Conservation (phyloP, 2,329 filamentous ascomycete species). For the Xylariaceae sp. region DNA sequence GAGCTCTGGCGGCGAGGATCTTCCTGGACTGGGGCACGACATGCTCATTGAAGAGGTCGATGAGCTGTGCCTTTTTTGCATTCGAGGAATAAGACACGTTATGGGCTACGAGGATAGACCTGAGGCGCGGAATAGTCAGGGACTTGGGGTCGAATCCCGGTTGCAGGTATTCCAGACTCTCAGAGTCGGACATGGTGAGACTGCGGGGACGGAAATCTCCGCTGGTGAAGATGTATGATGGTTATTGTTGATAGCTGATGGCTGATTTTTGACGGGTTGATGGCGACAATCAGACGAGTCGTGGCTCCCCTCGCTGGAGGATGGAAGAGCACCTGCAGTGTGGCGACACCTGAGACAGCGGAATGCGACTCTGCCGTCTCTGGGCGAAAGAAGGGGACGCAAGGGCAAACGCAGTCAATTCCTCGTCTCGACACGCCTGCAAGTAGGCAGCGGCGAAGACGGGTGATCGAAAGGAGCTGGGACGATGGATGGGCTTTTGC, state of each 20-base stretch:
- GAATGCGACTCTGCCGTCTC: too few relatives aligned
- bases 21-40: constrained; percentile 76
- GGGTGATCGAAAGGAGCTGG: too few relatives aligned
- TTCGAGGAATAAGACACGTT: constrained; percentile 81
- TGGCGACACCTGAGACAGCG: too few relatives aligned
- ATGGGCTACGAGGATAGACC: constrained; percentile 88
- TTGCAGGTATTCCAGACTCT: constrained; percentile 76
- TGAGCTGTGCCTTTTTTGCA: constrained; percentile 86
- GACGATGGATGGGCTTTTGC: too few relatives aligned
- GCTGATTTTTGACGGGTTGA: too few relatives aligned
- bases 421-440: too few relatives aligned
- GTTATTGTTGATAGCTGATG: not conserved
- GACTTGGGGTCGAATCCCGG: constrained; percentile 79
- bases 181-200: constrained; percentile 59
- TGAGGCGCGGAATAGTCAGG: constrained; percentile 83
- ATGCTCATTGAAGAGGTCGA: constrained; percentile 78
- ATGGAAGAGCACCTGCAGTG: too few relatives aligned
- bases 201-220: not conserved
- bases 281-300: too few relatives aligned
- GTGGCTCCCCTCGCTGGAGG: too few relatives aligned
- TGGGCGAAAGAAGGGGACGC: too few relatives aligned
- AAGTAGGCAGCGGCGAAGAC: too few relatives aligned
- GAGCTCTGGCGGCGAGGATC: constrained; percentile 70
- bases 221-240: not conserved
- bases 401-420: too few relatives aligned